Conservation (phyloP, 2,329 filamentous ascomycete species). For the Ophiostoma perfectum region DNA sequence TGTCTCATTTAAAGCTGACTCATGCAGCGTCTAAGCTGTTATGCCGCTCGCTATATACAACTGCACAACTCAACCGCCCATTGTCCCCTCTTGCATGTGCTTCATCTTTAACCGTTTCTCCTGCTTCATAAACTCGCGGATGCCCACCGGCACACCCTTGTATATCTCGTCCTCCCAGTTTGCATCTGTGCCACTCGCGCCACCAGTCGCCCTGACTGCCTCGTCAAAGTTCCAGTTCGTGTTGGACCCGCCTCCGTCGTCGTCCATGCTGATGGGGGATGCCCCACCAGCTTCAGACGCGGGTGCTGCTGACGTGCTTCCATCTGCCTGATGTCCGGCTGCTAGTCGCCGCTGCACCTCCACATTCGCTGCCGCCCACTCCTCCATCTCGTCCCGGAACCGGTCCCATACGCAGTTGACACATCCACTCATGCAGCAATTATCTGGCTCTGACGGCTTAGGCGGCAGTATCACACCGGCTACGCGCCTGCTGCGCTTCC, state of each 20-base stretch:
- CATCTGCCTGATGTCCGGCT: slow-evolving; percentile 22
- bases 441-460: slow-evolving; percentile 82
- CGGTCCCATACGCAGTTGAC: slow-evolving; percentile 96
- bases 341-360: slow-evolving; percentile 55
- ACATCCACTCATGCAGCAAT: slow-evolving; percentile 98
- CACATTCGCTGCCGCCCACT: slow-evolving; percentile 64
- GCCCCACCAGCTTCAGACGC: background rate
- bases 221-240: slow-evolving; percentile 51
- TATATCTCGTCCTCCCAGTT: slow-evolving; percentile 64
- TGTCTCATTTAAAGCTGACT: background rate
- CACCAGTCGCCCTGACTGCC: background rate
- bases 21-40: background rate
- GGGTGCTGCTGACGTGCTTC: background rate
- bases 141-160: slow-evolving; percentile 78
- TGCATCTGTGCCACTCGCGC: background rate
- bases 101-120: slow-evolving; percentile 84
- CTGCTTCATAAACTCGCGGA: slow-evolving; percentile 93
- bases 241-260: slow-evolving; percentile 72
- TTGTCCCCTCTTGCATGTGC: slow-evolving; percentile 54
- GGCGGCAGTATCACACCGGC: slow-evolving; percentile 81
- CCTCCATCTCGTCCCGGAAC: slow-evolving; percentile 86
- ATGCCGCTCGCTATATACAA: background rate
- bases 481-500: slow-evolving; percentile 56
- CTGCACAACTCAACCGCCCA: slow-evolving; percentile 35
- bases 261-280: slow-evolving; percentile 58